A percentile compares a stretch with the other conserved stretches of the same genome.
Conservation (phyloP, 179 eudicot species). For the Beta lomatogona region DNA sequence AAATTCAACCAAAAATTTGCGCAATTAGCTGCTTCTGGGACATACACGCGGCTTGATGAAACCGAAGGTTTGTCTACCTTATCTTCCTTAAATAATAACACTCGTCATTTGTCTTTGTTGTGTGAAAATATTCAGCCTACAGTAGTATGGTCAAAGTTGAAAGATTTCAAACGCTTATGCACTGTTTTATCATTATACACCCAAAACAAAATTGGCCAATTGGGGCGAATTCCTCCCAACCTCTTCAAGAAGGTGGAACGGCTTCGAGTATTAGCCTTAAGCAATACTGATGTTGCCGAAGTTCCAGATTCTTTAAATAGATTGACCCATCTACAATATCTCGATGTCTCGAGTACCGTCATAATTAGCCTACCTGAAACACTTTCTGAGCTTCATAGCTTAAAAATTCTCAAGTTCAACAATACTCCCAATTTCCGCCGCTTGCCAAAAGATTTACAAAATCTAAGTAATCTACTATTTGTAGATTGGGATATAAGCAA, state of each 20-base stretch:
- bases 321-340: not conserved
- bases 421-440: not conserved
- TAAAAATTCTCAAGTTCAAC: slow-evolving; percentile 14
- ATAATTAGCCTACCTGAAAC: slow-evolving; percentile 6
- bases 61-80: not conserved
- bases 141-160: not conserved
- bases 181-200: not conserved
- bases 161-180: not conserved
- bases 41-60: not conserved
- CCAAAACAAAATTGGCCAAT: too few relatives aligned
- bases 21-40: not conserved
- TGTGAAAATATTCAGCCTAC: not conserved
- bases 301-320: slow-evolving; percentile 7
- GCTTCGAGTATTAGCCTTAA: not conserved
- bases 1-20: slow-evolving; percentile 1
- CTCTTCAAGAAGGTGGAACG: not conserved
- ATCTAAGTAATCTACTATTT: not conserved
- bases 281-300: not conserved
- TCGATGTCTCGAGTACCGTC: slow-evolving; percentile 10
- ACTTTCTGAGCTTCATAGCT: not conserved
- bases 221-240: not conserved
- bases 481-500: slow-evolving; percentile 5
- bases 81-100: not conserved
- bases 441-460: slow-evolving; percentile 4
- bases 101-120: slow-evolving; percentile 6